Conservation (phyloP, 2,329 filamentous ascomycete species). For the Ploettnerulaceae sp. region DNA sequence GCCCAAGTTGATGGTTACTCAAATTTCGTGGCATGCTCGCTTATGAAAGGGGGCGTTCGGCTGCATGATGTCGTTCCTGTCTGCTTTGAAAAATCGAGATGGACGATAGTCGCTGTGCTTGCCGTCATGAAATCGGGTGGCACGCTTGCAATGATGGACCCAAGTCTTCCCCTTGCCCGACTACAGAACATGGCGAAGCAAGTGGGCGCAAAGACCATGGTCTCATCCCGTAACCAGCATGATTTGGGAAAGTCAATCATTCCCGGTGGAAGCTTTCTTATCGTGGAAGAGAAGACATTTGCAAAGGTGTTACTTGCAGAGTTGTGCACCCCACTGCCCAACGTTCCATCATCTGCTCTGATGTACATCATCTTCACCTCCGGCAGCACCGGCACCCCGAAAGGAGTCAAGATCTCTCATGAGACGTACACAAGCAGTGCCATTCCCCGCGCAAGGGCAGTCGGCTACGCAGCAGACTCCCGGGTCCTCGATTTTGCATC, state of each 20-base stretch:
- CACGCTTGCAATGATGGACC: slow-evolving; percentile 33
- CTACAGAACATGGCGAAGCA: slow-evolving; percentile 17
- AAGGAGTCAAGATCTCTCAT: slow-evolving; percentile 28
- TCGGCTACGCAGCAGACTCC: slow-evolving; percentile 6
- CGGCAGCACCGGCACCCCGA: slow-evolving; percentile 31
- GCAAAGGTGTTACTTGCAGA: background rate
- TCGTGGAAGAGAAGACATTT: slow-evolving; percentile 2
- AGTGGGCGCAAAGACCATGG: slow-evolving; percentile 3
- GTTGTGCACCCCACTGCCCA: background rate
- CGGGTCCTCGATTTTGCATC: slow-evolving; percentile 29
- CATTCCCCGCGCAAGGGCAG: background rate
- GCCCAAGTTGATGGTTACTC: slow-evolving; percentile 25
- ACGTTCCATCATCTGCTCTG: slow-evolving; percentile 7
- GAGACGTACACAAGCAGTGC: slow-evolving; percentile 15
- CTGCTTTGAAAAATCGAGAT: slow-evolving; percentile 34
- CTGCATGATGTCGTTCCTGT: slow-evolving; percentile 22
- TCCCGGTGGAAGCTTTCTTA: background rate
- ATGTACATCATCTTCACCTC: slow-evolving; percentile 29
- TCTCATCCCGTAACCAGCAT: slow-evolving; percentile 1
- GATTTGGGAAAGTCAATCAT: background rate
- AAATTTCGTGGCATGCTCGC: slow-evolving; percentile 17
- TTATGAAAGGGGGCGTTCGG: slow-evolving; percentile 20
- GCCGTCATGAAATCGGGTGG: slow-evolving; percentile 31
- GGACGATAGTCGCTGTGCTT: slow-evolving; percentile 30
- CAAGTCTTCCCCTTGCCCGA: slow-evolving; percentile 27